These are phyloP conservation scores for Passalora sequoiae DNA, from an alignment of 2,329 filamentous ascomycete genomes.

Conservation along the genomic window DNA sequence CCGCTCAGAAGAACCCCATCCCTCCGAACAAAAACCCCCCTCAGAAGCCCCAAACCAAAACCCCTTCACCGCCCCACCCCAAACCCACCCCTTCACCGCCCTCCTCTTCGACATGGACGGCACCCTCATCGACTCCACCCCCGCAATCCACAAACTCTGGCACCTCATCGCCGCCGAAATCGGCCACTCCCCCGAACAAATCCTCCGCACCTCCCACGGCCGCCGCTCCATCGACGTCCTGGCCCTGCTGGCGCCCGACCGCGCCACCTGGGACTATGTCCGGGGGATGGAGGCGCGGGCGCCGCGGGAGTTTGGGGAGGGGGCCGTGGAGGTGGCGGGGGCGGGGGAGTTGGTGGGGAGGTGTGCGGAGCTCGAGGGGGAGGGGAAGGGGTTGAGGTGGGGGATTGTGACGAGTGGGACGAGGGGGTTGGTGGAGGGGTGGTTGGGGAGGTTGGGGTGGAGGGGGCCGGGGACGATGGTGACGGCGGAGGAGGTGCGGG, in stretches of 20 bases:
- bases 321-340: conserved; percentile 82
- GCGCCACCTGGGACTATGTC: conserved; percentile 90
- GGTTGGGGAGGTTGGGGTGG: conserved; percentile 47
- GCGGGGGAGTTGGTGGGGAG: conserved; percentile 41
- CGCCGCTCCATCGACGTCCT: conserved; percentile 83
- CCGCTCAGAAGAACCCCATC: too few relatives aligned
- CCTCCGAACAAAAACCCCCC: too few relatives aligned
- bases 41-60: too few relatives aligned
- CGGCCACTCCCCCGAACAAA: too few relatives aligned
- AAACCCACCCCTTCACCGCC: conserved; percentile 40
- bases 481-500: conserved; percentile 46
- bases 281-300: conserved; percentile 71
- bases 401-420: conserved; percentile 64
- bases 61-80: conserved; percentile 40
- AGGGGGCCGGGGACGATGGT: conserved; percentile 45
- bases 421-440: conserved; percentile 44
- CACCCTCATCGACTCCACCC: conserved; percentile 76
- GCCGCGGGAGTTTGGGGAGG: conserved; percentile 67
- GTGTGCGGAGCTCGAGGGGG: conserved; percentile 27
- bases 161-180: conserved; percentile 72
- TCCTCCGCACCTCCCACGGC: conserved; percentile 87
- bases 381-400: conserved; percentile 51
- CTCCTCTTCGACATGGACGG: conserved; percentile 54
- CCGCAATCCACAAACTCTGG: conserved; percentile 75
- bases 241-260: conserved; percentile 70